Evolutionary conservation across 2,329 filamentous ascomycete genomes (phyloP).

Genomic region (Aspergillus phoenicis): DNA sequence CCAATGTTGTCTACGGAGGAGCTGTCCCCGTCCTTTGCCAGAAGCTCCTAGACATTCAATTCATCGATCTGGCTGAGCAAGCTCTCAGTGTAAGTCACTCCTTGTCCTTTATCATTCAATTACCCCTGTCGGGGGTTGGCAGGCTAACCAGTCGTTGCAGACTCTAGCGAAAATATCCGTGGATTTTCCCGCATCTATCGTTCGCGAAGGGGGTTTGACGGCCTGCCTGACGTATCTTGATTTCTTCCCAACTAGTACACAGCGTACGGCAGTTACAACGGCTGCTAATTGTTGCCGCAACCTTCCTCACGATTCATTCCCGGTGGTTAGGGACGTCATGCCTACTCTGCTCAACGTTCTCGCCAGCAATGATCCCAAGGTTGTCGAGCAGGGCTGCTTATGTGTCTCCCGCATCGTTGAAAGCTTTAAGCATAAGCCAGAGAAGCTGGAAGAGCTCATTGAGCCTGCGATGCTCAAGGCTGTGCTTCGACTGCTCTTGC

Average conservation of each 20-base stretch:
- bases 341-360: slow-evolving; percentile 89
- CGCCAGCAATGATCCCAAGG: slow-evolving; percentile 88
- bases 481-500: slow-evolving; percentile 82
- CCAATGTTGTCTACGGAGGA: slow-evolving; percentile 95
- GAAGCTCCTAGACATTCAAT: slow-evolving; percentile 93
- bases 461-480: slow-evolving; percentile 83
- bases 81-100: slow-evolving; percentile 69
- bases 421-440: slow-evolving; percentile 87
- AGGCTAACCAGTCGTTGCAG: slow-evolving; percentile 35
- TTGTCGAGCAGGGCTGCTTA: slow-evolving; percentile 93
- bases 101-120: neutral
- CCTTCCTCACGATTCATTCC: slow-evolving; percentile 90
- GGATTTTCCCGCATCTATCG: slow-evolving; percentile 92
- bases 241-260: slow-evolving; percentile 96
- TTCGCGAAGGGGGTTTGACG: slow-evolving; percentile 90
- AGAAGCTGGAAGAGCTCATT: slow-evolving; percentile 88
- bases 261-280: slow-evolving; percentile 93
- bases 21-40: slow-evolving; percentile 93
- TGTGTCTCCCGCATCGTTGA: slow-evolving; percentile 96
- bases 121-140: neutral
- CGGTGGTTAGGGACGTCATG: slow-evolving; percentile 93
- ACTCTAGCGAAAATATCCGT: slow-evolving; percentile 97
- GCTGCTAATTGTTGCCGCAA: slow-evolving; percentile 98
- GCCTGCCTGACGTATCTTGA: slow-evolving; percentile 96
- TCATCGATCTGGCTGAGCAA: slow-evolving; percentile 96